phyloP scores from a whole-genome alignment of 2,329 filamentous ascomycete species.

The Corynespora cassiicola region DNA sequence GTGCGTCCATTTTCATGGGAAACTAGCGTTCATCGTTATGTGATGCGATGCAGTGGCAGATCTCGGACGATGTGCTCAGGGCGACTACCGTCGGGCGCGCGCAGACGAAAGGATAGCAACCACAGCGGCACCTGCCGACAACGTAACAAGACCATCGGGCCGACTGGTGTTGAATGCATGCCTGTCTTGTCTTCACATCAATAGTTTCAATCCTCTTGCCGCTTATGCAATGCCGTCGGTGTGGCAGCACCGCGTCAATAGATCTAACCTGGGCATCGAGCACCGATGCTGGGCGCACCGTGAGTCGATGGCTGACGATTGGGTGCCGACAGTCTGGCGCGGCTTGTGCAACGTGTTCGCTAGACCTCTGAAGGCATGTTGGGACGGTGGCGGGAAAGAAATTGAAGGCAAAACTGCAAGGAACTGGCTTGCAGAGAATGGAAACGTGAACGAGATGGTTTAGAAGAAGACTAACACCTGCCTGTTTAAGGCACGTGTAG shows the following conservation, averaged over 20 bases:
- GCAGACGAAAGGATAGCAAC: slow-evolving; percentile 2
- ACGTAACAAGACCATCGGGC: slow-evolving; percentile 10
- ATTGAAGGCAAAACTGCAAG: slow-evolving; percentile 1
- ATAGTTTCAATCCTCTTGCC: not conserved
- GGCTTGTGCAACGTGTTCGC: slow-evolving; percentile 9
- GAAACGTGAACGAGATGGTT: not conserved
- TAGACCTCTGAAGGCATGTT: not conserved
- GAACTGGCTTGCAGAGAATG: not conserved
- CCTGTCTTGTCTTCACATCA: slow-evolving; percentile 3
- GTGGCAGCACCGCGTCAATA: slow-evolving; percentile 9
- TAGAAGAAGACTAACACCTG: slow-evolving; percentile 5
- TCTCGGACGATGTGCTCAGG: no score
- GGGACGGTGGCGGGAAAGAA: not conserved
- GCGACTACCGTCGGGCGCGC: no score
- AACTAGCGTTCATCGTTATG: slow-evolving; percentile 8
- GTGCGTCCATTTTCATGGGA: slow-evolving; percentile 11
- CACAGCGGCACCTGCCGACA: not conserved
- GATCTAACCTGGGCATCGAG: slow-evolving; percentile 1
- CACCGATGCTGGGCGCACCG: slow-evolving; percentile 2
- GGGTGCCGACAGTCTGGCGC: slow-evolving; percentile 5
- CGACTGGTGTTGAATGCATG: slow-evolving; percentile 8
- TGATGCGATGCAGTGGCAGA: slow-evolving; percentile 13
- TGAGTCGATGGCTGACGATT: slow-evolving; percentile 4
- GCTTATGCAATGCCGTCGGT: slow-evolving; percentile 1
- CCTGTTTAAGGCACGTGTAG: no score